phyloP scores from a whole-genome alignment of 495 filamentous ascomycete species.

The Amniculicola lignicola region DNA sequence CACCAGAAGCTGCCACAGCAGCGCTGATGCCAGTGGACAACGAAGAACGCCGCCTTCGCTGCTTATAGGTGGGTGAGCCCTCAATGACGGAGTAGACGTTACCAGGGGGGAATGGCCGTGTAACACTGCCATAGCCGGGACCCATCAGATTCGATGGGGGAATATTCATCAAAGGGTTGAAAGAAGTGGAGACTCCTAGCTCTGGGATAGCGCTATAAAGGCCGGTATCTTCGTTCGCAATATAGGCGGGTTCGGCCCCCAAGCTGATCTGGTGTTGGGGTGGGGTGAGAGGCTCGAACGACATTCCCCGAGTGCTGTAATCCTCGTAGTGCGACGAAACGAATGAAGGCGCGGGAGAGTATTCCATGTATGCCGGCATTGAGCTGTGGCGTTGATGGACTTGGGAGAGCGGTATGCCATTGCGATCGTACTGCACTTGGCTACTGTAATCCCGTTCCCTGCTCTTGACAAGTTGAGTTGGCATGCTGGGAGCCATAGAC shows the following conservation, averaged over 20 bases:
- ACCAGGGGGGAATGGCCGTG: slow-evolving; percentile 66
- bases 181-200: slow-evolving; percentile 54
- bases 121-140: slow-evolving; percentile 64
- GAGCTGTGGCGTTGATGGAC: slow-evolving; percentile 88
- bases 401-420: slow-evolving; percentile 77
- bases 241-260: slow-evolving; percentile 86
- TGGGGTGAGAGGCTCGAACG: slow-evolving; percentile 93
- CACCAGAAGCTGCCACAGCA: slow-evolving; percentile 55
- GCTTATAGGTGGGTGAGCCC: slow-evolving; percentile 97
- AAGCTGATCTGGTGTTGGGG: slow-evolving; percentile 81
- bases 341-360: slow-evolving; percentile 95
- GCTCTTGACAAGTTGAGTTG: slow-evolving; percentile 68
- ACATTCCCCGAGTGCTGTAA: slow-evolving; percentile 93
- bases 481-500: slow-evolving; percentile 44
- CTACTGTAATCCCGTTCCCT: slow-evolving; percentile 63
- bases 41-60: slow-evolving; percentile 86
- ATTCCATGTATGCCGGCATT: slow-evolving; percentile 96
- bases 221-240: slow-evolving; percentile 94
- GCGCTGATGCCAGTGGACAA: slow-evolving; percentile 69
- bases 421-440: slow-evolving; percentile 81
- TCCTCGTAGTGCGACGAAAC: slow-evolving; percentile 96
- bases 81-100: slow-evolving; percentile 95
- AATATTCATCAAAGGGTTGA: slow-evolving; percentile 85
- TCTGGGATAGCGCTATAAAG: slow-evolving; percentile 93
- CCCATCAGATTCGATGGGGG: slow-evolving; percentile 81